These are phyloP conservation scores for Lagenidium sp. DNA, from an alignment of 352 stramenopile genomes.

Conservation along the genomic window DNA sequence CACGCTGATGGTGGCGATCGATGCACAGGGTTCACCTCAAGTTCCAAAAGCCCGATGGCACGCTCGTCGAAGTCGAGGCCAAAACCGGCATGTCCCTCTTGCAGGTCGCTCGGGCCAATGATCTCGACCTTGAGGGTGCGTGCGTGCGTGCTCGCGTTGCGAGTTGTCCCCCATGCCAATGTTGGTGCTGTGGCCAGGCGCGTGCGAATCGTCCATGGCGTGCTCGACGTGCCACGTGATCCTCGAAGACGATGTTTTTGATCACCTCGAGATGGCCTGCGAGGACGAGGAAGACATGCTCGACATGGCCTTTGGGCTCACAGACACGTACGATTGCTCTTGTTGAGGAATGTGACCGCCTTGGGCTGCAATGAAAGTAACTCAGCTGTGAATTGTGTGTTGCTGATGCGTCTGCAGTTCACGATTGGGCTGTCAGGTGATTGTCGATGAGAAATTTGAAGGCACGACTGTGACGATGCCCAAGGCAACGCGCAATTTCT, in stretches of 20 bases:
- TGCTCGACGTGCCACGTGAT: conserved; percentile 99
- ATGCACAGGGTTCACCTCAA: conserved; percentile 62
- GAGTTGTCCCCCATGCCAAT: not conserved
- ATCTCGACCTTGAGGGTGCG: conserved; percentile 91
- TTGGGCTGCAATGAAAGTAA: not conserved
- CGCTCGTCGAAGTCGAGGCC: conserved; percentile 47
- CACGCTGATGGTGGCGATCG: not conserved
- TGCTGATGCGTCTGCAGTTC: conserved; percentile 38
- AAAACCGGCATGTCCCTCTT: conserved; percentile 84
- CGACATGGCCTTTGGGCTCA: conserved; percentile 98
- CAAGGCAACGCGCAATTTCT: conserved; percentile 97
- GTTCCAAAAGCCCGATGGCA: conserved; percentile 56
- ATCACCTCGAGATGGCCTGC: conserved; percentile 83
- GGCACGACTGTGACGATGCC: conserved; percentile 89
- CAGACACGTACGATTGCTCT: conserved; percentile 67
- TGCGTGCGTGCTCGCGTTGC: not conserved
- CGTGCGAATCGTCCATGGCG: conserved; percentile 93
- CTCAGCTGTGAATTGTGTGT: not conserved
- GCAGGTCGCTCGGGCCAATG: conserved; percentile 89
- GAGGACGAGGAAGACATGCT: conserved; percentile 99
- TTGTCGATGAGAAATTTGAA: conserved; percentile 89
- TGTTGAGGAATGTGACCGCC: no score
- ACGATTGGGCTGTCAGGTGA: conserved; percentile 87
- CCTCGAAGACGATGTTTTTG: conserved; percentile 89
- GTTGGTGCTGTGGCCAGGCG: conserved; percentile 51